Evolutionary conservation across 2,329 filamentous ascomycete species (phyloP), one percentile per base, ranked within the genome.

Genomic region (Epichloe typhina): DNA sequence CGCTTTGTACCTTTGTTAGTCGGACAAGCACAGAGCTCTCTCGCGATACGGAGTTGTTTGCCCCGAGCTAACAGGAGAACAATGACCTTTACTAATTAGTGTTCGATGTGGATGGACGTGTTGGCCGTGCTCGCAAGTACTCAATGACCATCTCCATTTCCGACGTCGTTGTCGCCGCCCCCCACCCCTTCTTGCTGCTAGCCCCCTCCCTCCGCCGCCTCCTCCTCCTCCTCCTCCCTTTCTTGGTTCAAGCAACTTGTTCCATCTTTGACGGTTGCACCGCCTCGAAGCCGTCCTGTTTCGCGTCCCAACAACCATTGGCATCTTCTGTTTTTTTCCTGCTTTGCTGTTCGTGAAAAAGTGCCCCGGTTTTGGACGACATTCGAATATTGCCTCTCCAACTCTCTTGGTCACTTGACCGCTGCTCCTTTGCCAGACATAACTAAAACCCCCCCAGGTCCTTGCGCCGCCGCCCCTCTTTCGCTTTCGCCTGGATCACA

Each of bases 381-480:
- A 21, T 37, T 38, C n/a, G 19, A 38, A 38, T 9, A 13, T 21
- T 37, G 45, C 21, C 38, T 43, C 33, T 35, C 39, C 38, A 41
- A 39, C 33, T 15, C 38, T 41, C 36, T 7, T 38, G 38, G 36
- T 26, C 41, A 41, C 13, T 42, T 26, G 36, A 44, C 49, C 49
- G 44, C 48, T 49, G 48, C 48, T 50, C 44, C 48, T 53, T n/a
- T 42, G 35, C 35, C 47, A 52, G 41, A 35, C 40, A 21, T 33
- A 48, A 33, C 35, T 2, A 15, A 6, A 26, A 15, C 40, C 35
- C 23, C 38, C 52, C 35, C 15, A 45, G 41, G 45, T 53, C 42
- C 46, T 51, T 53, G 52, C 41, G 52, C 49, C 52, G 41, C 26
- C 51, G 41, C 49, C 49, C 37, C 49, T 46, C 45, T 39, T 42